These are phyloP conservation scores for Lepiota venenata DNA, from an alignment of 768 basidiomycete genomes.

Conservation along the genomic window DNA sequence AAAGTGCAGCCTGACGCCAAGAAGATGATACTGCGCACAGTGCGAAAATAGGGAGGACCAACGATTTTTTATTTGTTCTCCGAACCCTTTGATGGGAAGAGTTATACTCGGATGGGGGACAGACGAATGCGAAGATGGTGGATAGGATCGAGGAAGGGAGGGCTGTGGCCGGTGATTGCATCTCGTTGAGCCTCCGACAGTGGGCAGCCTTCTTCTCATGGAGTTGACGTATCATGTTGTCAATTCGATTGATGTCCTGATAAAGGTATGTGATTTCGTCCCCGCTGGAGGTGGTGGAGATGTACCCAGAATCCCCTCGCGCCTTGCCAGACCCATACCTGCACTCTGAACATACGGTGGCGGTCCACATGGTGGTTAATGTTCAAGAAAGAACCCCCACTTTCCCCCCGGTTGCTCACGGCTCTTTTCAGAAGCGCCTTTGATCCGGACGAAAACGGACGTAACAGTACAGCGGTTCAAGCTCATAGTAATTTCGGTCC, in stretches of 20 bases:
- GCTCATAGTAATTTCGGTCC: too few species aligned
- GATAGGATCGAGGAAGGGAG: constrained; percentile 6
- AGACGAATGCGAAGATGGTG: constrained; percentile 4
- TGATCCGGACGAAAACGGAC: too few species aligned
- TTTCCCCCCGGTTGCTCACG: too few species aligned
- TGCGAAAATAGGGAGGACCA: constrained; percentile 5
- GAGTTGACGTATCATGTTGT: not conserved
- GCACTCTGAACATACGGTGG: constrained; percentile 1
- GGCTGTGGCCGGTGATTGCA: not conserved
- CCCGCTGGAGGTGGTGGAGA: not conserved
- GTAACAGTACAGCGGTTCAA: too few species aligned
- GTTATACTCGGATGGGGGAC: constrained; percentile 9
- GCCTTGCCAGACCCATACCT: too few species aligned
- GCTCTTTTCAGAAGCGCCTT: too few species aligned
- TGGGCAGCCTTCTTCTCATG: constrained; percentile 1
- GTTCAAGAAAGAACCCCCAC: too few species aligned
- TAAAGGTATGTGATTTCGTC: not conserved
- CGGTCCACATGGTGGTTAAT: not conserved
- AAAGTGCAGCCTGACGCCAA: constrained; percentile 1
- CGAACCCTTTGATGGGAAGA: constrained; percentile 6
- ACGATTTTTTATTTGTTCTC: not conserved
- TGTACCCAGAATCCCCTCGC: not conserved
- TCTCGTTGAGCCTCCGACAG: constrained; percentile 5
- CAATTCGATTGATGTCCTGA: constrained; percentile 4
- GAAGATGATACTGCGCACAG: constrained; percentile 3